Evolutionary conservation across 805 yeast genomes (phyloP).

Genomic region (Kluyveromyces lactis): DNA sequence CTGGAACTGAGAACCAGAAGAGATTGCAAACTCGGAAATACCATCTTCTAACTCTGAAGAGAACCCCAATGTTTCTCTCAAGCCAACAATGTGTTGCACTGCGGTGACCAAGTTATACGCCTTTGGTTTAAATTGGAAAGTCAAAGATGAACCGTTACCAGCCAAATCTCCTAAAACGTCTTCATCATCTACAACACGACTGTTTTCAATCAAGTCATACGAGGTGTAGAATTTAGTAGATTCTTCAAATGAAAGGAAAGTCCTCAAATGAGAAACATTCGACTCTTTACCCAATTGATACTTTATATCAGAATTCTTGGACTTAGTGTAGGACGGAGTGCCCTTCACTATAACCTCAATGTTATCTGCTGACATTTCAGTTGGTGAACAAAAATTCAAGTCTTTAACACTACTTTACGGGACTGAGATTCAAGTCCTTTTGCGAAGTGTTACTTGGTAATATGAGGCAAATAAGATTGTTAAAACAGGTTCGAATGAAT

Average conservation of each 20-base stretch:
- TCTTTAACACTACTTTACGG: background rate
- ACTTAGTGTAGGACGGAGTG: background rate
- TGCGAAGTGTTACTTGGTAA: constrained; percentile 19
- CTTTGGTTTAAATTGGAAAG: constrained; percentile 15
- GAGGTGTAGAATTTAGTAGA: constrained; percentile 25
- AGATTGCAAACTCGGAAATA: constrained; percentile 25
- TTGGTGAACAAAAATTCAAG: constrained; percentile 7
- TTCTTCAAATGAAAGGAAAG: constrained; percentile 4
- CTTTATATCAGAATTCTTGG: constrained; percentile 1
- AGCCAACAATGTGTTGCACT: constrained; percentile 22
- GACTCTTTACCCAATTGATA: background rate
- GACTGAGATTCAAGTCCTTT: no score
- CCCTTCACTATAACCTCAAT: constrained; percentile 61
- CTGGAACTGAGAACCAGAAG: constrained; percentile 25
- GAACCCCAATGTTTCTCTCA: constrained; percentile 29
- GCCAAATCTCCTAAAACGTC: constrained; percentile 12
- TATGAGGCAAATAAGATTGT: no score
- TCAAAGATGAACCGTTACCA: constrained; percentile 10
- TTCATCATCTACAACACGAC: constrained; percentile 13
- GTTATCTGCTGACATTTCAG: constrained; percentile 63
- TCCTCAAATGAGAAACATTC: background rate
- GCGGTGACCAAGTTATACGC: constrained; percentile 26
- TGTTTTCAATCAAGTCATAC: constrained; percentile 17
- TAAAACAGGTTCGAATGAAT: no score
- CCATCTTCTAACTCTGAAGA: constrained; percentile 26